phyloP scores from a whole-genome alignment of 2,329 filamentous ascomycete species.

The Chaetothyriales sp. region DNA sequence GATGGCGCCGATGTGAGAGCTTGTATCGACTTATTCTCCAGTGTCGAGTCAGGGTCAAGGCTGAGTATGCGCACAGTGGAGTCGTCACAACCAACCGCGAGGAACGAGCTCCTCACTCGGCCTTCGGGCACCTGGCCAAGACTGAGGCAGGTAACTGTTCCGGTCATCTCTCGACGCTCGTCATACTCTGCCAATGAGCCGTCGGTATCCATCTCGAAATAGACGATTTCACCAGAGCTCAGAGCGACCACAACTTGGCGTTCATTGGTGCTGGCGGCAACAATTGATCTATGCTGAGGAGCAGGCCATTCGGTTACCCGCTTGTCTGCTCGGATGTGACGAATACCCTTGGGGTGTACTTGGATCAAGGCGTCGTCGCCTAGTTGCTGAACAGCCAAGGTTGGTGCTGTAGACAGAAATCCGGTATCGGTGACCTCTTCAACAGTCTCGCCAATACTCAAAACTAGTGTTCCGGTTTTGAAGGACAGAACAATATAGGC shows the following conservation, averaged over 20 bases:
- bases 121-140: constrained; percentile 86
- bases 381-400: constrained; percentile 81
- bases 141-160: constrained; percentile 87
- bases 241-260: constrained; percentile 85
- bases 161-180: constrained; percentile 87
- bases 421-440: constrained; percentile 90
- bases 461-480: constrained; percentile 72
- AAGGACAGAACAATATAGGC: constrained; percentile 94
- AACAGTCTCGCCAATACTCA: constrained; percentile 92
- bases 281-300: constrained; percentile 86
- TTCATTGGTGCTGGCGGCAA: constrained; percentile 84
- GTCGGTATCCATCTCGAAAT: constrained; percentile 93
- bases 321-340: constrained; percentile 64
- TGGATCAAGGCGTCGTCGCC: constrained; percentile 87
- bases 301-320: constrained; percentile 85
- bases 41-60: constrained; percentile 72
- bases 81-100: constrained; percentile 94
- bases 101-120: constrained; percentile 71
- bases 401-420: constrained; percentile 76
- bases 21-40: constrained; percentile 90
- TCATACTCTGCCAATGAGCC: constrained; percentile 86
- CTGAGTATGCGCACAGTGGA: constrained; percentile 87
- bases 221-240: constrained; percentile 91
- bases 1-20: constrained; percentile 82
- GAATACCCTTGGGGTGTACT: constrained; percentile 89